Percentiles rank a stretch among this genome's conserved stretches.
Conservation (phyloP, 306 rosid genomes). For the Malus sieversii region DNA sequence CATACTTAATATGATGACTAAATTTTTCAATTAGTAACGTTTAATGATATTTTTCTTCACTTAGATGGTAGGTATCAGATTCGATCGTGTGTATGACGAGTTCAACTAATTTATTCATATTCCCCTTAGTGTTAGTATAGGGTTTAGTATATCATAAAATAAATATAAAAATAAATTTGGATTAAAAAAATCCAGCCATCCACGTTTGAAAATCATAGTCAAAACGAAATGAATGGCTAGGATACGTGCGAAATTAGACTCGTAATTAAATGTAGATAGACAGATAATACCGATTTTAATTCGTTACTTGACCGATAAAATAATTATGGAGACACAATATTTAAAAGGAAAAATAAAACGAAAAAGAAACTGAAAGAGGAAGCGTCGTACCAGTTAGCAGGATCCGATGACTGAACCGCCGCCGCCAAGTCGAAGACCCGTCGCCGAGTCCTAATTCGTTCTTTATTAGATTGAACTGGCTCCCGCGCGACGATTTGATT, state of each 20-base stretch:
- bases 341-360: background rate
- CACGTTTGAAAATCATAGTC: background rate
- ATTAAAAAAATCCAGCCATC: background rate
- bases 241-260: background rate
- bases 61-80: rapidly evolving
- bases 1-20: background rate
- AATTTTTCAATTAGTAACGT: too few species aligned
- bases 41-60: too few species aligned
- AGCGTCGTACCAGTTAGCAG: constrained; percentile 54
- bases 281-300: background rate
- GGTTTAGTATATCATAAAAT: too few species aligned
- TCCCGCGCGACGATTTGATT: constrained; percentile 64
- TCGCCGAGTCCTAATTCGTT: constrained; percentile 40
- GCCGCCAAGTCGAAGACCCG: constrained; percentile 6
- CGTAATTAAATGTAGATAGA: too few species aligned
- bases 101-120: too few species aligned
- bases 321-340: background rate
- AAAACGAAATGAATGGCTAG: background rate
- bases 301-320: background rate
- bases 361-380: background rate
- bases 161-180: too few species aligned
- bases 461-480: constrained; percentile 53
- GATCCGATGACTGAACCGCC: constrained; percentile 51
- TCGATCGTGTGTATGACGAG: too few species aligned
- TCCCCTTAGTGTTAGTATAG: too few species aligned